These are phyloP conservation scores for Lecanosticta acicola DNA, from an alignment of 2,329 filamentous ascomycete genomes.

Conservation along the genomic window DNA sequence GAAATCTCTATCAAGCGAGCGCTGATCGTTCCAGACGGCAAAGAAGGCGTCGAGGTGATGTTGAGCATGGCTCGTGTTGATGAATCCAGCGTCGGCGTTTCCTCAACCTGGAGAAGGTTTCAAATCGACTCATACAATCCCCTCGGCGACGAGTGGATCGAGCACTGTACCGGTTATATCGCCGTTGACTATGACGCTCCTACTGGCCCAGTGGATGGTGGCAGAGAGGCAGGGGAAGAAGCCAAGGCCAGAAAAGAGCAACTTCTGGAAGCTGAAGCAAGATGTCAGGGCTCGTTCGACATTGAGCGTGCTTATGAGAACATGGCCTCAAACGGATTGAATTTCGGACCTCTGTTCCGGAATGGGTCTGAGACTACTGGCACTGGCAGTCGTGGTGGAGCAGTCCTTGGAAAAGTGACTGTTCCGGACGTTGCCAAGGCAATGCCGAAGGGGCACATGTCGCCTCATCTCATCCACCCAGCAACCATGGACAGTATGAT, in stretches of 20 bases:
- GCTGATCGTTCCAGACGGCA: conserved; percentile 5
- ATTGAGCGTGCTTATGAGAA: conserved; percentile 6
- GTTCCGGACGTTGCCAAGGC: conserved; percentile 39
- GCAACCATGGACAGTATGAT: conserved; percentile 40
- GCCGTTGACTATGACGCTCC: conserved; percentile 4
- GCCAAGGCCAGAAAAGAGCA: neutral
- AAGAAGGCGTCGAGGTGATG: conserved; percentile 11
- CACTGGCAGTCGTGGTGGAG: conserved; percentile 3
- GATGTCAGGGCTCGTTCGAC: conserved; percentile 2
- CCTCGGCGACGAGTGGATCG: conserved; percentile 7
- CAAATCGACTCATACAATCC: conserved; percentile 2
- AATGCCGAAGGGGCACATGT: conserved; percentile 53
- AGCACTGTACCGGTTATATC: conserved; percentile 3
- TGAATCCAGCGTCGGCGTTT: conserved; percentile 2
- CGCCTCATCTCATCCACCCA: conserved; percentile 52
- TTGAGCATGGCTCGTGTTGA: conserved; percentile 6
- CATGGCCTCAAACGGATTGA: conserved; percentile 10
- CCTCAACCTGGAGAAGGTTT: conserved; percentile 3
- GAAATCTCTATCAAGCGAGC: conserved; percentile 10
- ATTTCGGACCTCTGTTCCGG: conserved; percentile 16
- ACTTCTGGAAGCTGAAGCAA: conserved; percentile 1
- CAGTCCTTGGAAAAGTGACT: conserved; percentile 8
- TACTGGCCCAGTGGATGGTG: neutral
- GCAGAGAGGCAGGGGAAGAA: neutral
- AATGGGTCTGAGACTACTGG: conserved; percentile 9